phyloP scores from a whole-genome alignment of 768 basidiomycete genomes.

The Strobilomyces dryophilus region DNA sequence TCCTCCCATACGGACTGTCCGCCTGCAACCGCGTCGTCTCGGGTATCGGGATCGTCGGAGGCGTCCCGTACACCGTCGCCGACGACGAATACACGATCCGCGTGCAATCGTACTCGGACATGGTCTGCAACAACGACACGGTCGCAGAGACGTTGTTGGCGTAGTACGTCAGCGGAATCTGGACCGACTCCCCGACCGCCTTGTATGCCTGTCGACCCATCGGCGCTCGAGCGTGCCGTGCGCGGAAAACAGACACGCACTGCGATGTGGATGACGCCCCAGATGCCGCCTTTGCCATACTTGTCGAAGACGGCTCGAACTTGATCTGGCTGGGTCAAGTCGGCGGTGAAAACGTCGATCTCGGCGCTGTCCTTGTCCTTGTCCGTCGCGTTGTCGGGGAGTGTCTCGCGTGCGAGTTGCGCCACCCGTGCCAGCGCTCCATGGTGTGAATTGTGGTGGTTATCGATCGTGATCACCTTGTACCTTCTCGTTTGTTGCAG shows the following conservation, averaged over 20 bases:
- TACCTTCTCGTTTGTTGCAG: constrained; percentile 84
- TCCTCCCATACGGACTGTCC: constrained; percentile 91
- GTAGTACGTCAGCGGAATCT: constrained; percentile 92
- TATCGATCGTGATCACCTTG: constrained; percentile 93
- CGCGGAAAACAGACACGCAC: constrained; percentile 42
- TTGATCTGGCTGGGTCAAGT: constrained; percentile 70
- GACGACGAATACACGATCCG: constrained; percentile 96
- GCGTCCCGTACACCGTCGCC: constrained; percentile 96
- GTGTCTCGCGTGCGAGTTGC: constrained; percentile 70
- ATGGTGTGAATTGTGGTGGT: constrained; percentile 88
- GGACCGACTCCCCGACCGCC: constrained; percentile 94
- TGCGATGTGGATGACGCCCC: constrained; percentile 95
- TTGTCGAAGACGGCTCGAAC: constrained; percentile 76
- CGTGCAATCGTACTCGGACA: constrained; percentile 79
- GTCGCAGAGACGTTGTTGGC: constrained; percentile 91
- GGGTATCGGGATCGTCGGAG: constrained; percentile 88
- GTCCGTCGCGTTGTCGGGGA: constrained; percentile 62
- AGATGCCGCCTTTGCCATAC: constrained; percentile 87
- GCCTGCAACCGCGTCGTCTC: constrained; percentile 86
- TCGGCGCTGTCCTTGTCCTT: constrained; percentile 67
- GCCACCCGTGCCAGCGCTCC: constrained; percentile 70
- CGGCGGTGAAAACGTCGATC: constrained; percentile 65
- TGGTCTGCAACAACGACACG: constrained; percentile 77
- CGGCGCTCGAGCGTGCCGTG: not conserved
- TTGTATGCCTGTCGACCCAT: constrained; percentile 74